Percentiles rank a stretch among this genome's conserved stretches.
Evolutionary conservation across 2,329 filamentous ascomycete genomes (phyloP).

Genomic region (Lecanoromycetidae sp.): DNA sequence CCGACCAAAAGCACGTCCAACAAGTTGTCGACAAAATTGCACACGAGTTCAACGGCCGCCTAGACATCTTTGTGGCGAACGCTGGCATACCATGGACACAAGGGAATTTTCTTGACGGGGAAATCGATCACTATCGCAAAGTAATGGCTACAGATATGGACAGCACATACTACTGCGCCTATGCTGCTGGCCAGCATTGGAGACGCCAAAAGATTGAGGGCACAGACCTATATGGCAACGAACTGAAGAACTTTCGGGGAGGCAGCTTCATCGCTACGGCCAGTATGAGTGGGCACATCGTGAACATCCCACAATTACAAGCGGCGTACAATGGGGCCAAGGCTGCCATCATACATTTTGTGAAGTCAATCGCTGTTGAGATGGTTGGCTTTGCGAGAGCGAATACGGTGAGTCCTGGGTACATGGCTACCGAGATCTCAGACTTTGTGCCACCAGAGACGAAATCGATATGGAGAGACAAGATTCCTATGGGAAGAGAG

Average conservation of each 20-base stretch:
- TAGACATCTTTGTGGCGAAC: constrained; percentile 72
- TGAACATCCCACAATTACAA: constrained; percentile 65
- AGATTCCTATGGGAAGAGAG: constrained; percentile 70
- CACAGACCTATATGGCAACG: constrained; percentile 49
- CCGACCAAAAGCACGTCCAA: constrained; percentile 31
- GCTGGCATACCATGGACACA: constrained; percentile 63
- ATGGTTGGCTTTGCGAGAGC: constrained; percentile 64
- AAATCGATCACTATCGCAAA: constrained; percentile 50
- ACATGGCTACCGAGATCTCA: constrained; percentile 62
- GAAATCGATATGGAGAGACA: constrained; percentile 62
- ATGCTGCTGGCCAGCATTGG: constrained; percentile 54
- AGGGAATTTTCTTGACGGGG: constrained; percentile 53
- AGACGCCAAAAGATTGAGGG: constrained; percentile 57
- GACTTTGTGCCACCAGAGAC: constrained; percentile 52
- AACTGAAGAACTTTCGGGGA: constrained; percentile 46
- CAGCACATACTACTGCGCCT: constrained; percentile 64
- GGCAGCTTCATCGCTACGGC: constrained; percentile 70
- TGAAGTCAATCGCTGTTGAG: constrained; percentile 60
- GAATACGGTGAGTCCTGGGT: constrained; percentile 63
- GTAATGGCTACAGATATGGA: constrained; percentile 63
- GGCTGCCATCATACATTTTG: constrained; percentile 43
- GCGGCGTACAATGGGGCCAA: constrained; percentile 63
- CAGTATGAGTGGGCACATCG: constrained; percentile 66
- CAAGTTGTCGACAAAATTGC: constrained; percentile 32
- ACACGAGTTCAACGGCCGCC: constrained; percentile 57